Evolutionary conservation across 2,329 filamentous ascomycete genomes (phyloP), one percentile per base, ranked within the genome.

Genomic region (Endocalyx cinctus): DNA sequence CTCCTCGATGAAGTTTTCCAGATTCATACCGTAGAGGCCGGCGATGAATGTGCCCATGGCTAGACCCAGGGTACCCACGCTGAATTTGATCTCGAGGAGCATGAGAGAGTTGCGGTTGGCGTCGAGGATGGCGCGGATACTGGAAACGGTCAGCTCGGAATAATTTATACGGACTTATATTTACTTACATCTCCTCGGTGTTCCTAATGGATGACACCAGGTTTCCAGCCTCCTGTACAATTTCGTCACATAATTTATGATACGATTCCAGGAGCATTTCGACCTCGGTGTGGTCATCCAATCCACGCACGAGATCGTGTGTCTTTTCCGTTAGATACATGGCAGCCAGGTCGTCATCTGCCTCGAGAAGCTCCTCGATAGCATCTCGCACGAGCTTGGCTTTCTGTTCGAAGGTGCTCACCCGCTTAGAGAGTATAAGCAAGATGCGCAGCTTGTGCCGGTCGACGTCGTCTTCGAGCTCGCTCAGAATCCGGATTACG

Each of bases 1-100:
- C 57, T 97, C 90, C 66, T 98, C 92, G 50, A 97, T 87, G 61
- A 96, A 97, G 63, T 97, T 97, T 58, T 96, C 94, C 45, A 98
- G 69, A 66, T 98, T 98, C 89, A 97, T 97, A 50, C 92, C 92
- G 71, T 97, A 98, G n/a, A 98, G 79, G n/a, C 89, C 89, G 7
- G 92, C 94, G 51, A 96, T 75, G 56, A 97, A 94, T 31, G 92
- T 96, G 35, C 92, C 92, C 56, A 89, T 87, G 34, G 87, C 90
- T 29, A 97, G 79, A n/a, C 89, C 88, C 5, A 98, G 77, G 1
- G 92, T 97, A 37, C 88, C 87, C 39, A 98, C 89, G 55, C 85
- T 92, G 66, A 97, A 95, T 57, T 94, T 95, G 49, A 98, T 80
- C 45, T 97, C 92, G 19, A 97, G 76, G 13, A 98, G 73, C 92